A percentile compares a stretch with the other conserved stretches of the same genome.
These are phyloP conservation scores for Lunularia cruciata DNA, from an alignment of 225 moss, liverwort and hornwort genomes.

Conservation along the genomic window DNA sequence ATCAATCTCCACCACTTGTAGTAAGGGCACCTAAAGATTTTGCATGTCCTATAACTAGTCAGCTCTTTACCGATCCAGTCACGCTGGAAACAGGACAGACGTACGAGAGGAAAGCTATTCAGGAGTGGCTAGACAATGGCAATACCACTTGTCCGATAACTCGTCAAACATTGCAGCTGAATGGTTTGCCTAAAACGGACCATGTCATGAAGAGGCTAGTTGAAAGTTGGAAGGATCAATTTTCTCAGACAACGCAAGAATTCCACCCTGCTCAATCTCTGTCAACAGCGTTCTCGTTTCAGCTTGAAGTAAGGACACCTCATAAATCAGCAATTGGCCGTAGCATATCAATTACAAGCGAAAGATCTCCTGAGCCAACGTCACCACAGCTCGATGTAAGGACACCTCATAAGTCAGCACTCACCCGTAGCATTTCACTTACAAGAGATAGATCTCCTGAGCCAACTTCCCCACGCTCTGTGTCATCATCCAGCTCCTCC, in stretches of 20 bases:
- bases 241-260: conserved; percentile 20
- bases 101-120: conserved; percentile 49
- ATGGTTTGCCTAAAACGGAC: conserved; percentile 38
- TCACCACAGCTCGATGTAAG: conserved; percentile 9
- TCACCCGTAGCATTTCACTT: neutral
- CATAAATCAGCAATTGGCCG: neutral
- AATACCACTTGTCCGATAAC: conserved; percentile 48
- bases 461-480: neutral
- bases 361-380: neutral
- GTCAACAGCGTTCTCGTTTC: neutral
- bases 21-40: conserved; percentile 40
- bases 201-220: conserved; percentile 44
- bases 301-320: neutral
- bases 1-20: neutral
- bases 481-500: neutral
- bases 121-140: conserved; percentile 45
- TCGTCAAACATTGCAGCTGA: conserved; percentile 32
- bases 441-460: neutral
- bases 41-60: conserved; percentile 48
- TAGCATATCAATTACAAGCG: neutral
- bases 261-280: neutral
- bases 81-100: conserved; percentile 56
- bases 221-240: conserved; percentile 45
- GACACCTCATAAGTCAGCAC: neutral
- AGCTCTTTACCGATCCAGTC: conserved; percentile 51